Conservation (phyloP, 305 asterid genomes). For the Andrographis paniculata region DNA sequence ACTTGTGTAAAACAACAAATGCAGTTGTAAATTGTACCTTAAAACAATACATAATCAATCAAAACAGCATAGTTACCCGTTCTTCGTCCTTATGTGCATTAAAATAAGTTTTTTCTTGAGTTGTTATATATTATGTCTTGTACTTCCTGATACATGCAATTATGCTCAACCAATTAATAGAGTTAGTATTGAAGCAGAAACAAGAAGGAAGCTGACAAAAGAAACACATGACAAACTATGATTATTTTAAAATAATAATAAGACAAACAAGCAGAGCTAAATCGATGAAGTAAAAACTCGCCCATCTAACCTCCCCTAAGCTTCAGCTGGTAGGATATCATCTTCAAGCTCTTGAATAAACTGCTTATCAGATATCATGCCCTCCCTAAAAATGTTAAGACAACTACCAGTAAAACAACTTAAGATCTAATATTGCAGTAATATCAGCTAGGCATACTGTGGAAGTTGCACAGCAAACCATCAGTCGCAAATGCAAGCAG, state of each 20-base stretch:
- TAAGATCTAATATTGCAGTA: not conserved
- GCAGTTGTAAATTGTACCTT: constrained; percentile 5
- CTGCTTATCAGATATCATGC: constrained; percentile 99
- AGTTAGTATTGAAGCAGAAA: constrained; percentile 2
- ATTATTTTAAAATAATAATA: not conserved
- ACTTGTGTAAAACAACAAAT: constrained; percentile 15
- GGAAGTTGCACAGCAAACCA: not conserved
- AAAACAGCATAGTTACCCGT: constrained; percentile 42
- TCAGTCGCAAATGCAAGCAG: constrained; percentile 6
- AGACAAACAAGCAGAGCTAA: constrained; percentile 9
- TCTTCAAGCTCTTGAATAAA: constrained; percentile 99
- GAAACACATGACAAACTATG: not conserved
- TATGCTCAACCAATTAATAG: constrained; percentile 15
- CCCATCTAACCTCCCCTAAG: constrained; percentile 77
- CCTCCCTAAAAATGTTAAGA: constrained; percentile 51
- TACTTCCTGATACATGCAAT: constrained; percentile 94
- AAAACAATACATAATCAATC: not conserved
- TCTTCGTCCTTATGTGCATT: constrained; percentile 90
- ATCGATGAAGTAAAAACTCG: constrained; percentile 18
- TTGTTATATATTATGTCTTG: constrained; percentile 74
- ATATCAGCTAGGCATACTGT: not conserved
- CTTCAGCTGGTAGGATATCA: constrained; percentile 93
- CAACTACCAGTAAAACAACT: constrained; percentile 13
- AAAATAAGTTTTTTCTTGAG: constrained; percentile 81
- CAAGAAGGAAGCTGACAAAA: not conserved